A percentile compares a stretch with the other conserved stretches of the same genome.
These are phyloP conservation scores for Lunularia cruciata DNA, from an alignment of 225 moss, liverwort and hornwort genomes.

Conservation along the genomic window DNA sequence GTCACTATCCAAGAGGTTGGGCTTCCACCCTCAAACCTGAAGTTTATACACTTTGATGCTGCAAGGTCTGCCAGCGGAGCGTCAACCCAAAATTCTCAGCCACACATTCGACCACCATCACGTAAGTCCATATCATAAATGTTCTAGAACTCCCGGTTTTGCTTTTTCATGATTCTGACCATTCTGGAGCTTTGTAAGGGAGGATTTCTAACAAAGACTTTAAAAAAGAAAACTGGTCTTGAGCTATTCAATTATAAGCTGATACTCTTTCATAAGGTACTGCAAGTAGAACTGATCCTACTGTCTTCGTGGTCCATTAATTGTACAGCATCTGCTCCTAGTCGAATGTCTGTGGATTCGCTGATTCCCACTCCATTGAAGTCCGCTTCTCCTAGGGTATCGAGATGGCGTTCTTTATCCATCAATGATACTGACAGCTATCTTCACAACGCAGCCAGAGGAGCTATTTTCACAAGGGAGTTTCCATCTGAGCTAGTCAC, in stretches of 20 bases:
- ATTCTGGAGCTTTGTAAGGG: too few species aligned
- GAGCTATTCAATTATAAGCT: too few species aligned
- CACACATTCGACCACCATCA: conserved; percentile 35
- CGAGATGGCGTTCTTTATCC: conserved; percentile 53
- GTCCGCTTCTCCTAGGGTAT: conserved; percentile 32
- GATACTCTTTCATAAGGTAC: too few species aligned
- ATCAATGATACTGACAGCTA: conserved; percentile 51
- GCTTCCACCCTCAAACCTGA: conserved; percentile 35
- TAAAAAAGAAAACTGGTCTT: too few species aligned
- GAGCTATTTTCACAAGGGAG: conserved; percentile 34
- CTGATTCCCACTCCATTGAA: conserved; percentile 32
- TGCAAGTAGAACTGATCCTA: not conserved
- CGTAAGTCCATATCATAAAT: conserved; percentile 45
- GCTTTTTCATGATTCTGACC: too few species aligned
- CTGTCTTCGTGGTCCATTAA: not conserved
- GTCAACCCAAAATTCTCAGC: conserved; percentile 33
- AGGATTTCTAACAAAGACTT: too few species aligned
- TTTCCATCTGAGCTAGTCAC: conserved; percentile 33
- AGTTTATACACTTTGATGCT: conserved; percentile 43
- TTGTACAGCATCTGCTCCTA: conserved; percentile 37
- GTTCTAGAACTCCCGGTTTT: too few species aligned
- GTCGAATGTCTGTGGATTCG: conserved; percentile 24
- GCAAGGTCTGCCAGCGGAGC: conserved; percentile 34
- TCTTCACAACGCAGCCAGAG: conserved; percentile 35
- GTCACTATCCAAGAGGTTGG: conserved; percentile 28